Evolutionary conservation across 2,329 filamentous ascomycete genomes (phyloP).

Genomic region (Ophiostoma fasciatum): DNA sequence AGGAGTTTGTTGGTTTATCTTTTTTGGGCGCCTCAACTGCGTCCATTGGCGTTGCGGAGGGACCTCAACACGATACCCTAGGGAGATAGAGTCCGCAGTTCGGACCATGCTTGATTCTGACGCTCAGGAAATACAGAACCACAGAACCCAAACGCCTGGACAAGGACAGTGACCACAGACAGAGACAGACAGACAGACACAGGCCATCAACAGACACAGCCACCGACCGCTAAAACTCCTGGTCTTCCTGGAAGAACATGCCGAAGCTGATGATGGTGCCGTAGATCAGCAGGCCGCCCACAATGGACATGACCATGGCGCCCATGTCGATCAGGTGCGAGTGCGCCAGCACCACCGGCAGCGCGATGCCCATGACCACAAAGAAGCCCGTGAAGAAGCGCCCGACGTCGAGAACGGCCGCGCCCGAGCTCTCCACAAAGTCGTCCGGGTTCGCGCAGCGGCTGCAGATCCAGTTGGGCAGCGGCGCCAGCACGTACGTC

Average conservation of each 20-base stretch:
- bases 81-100: no score
- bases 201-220: not conserved
- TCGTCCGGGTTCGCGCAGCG: slow-evolving; percentile 87
- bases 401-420: slow-evolving; percentile 79
- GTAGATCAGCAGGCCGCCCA: slow-evolving; percentile 89
- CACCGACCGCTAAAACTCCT: slow-evolving; percentile 59
- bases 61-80: no score
- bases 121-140: no score
- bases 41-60: no score
- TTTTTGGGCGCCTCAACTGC: no score
- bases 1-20: no score
- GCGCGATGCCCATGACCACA: slow-evolving; percentile 91
- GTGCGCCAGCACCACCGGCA: slow-evolving; percentile 80
- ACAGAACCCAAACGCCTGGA: not conserved
- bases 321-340: slow-evolving; percentile 65
- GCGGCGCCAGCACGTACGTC: slow-evolving; percentile 82
- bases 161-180: not conserved
- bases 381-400: slow-evolving; percentile 90
- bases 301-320: slow-evolving; percentile 89
- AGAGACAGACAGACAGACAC: not conserved
- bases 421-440: slow-evolving; percentile 75
- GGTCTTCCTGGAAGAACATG: slow-evolving; percentile 96
- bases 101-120: not conserved
- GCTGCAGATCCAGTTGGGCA: slow-evolving; percentile 93
- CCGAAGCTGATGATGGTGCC: slow-evolving; percentile 96